phyloP scores from a whole-genome alignment of 73 alveolate genomes.

The Paramecium sexaurelia region DNA sequence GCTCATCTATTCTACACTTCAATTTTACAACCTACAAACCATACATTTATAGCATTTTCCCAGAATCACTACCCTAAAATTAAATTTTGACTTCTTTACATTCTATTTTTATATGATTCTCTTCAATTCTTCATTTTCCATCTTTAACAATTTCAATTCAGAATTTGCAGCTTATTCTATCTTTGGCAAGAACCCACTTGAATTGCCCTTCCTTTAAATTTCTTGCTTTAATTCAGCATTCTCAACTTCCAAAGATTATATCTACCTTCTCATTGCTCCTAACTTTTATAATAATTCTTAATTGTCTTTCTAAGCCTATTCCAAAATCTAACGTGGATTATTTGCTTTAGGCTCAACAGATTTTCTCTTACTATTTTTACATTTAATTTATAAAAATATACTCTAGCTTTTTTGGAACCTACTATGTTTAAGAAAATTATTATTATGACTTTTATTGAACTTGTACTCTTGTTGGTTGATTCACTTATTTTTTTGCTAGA shows the following conservation, averaged over 20 bases:
- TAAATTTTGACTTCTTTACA: not conserved
- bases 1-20: conserved; percentile 45
- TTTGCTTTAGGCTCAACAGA: not conserved
- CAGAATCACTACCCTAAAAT: not conserved
- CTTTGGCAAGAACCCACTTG: not conserved
- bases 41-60: not conserved
- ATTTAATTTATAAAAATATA: not conserved
- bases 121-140: conserved; percentile 44
- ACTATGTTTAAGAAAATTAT: not conserved
- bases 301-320: conserved; percentile 37
- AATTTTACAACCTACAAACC: conserved; percentile 27
- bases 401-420: not conserved
- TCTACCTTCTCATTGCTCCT: not conserved
- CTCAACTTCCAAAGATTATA: not conserved
- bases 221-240: not conserved
- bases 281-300: not conserved
- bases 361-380: conserved; percentile 1
- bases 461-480: not conserved
- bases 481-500: not conserved
- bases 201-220: conserved; percentile 6
- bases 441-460: not conserved
- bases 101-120: not conserved
- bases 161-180: not conserved
- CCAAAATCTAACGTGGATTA: not conserved
- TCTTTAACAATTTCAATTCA: not conserved